A percentile compares a stretch with the other conserved stretches of the same genome.
Conservation (phyloP, 2,329 filamentous ascomycete genomes). For the Lachnellula arida region DNA sequence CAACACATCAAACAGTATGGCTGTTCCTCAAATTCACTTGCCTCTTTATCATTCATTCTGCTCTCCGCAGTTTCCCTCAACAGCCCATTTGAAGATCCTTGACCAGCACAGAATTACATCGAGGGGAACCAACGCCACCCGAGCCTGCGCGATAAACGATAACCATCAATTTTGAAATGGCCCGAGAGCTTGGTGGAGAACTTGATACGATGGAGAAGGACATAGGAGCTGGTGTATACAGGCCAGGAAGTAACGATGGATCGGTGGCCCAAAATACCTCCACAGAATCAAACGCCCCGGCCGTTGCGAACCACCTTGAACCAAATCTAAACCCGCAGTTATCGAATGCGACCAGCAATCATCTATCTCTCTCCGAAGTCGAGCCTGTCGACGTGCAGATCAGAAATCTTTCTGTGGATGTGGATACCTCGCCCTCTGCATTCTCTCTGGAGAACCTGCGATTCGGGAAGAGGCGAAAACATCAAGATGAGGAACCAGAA, state of each 20-base stretch:
- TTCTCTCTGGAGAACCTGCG: conserved; percentile 38
- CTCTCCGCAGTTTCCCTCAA: not conserved
- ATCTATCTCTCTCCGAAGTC: conserved; percentile 43
- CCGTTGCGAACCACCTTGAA: not conserved
- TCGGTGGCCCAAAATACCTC: not conserved
- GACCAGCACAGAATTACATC: too few relatives aligned
- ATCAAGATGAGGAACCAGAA: conserved; percentile 31
- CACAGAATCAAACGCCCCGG: not conserved
- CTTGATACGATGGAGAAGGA: not conserved
- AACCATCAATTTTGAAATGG: not conserved
- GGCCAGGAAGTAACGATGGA: not conserved
- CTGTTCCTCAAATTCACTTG: not conserved
- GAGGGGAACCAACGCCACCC: conserved; percentile 1
- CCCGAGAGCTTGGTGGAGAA: not conserved
- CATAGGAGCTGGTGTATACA: not conserved
- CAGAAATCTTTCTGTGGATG: conserved; percentile 49
- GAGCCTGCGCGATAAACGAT: conserved; percentile 2
- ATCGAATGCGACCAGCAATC: conserved; percentile 22
- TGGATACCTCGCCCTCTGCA: conserved; percentile 54
- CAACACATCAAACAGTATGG: not conserved
- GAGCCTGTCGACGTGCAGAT: conserved; percentile 50
- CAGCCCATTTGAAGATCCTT: not conserved
- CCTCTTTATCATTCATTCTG: not conserved
- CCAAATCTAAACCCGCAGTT: conserved; percentile 5
- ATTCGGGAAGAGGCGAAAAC: conserved; percentile 24